These are phyloP conservation scores for Fusarium sambucinum DNA, from an alignment of 2,329 filamentous ascomycete genomes.

Conservation along the genomic window DNA sequence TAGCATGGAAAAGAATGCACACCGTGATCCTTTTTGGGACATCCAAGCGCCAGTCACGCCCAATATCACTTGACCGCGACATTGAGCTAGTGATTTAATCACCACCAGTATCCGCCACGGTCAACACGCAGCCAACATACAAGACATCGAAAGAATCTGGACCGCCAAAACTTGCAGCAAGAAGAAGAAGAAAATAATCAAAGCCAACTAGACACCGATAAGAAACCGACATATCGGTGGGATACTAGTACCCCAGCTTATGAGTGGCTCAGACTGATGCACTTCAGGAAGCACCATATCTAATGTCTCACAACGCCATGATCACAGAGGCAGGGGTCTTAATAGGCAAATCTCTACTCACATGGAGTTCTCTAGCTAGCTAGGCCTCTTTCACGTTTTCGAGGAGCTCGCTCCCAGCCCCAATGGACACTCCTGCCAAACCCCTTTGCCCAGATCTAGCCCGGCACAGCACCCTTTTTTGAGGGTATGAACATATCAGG, in stretches of 20 bases:
- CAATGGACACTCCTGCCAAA: neutral
- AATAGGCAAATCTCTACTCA: slow-evolving; percentile 6
- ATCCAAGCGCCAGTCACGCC: slow-evolving; percentile 23
- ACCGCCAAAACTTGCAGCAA: slow-evolving; percentile 9
- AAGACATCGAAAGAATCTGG: slow-evolving; percentile 35
- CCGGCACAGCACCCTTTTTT: neutral
- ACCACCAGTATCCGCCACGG: slow-evolving; percentile 27
- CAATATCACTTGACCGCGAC: slow-evolving; percentile 30
- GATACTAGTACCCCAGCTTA: slow-evolving; percentile 17
- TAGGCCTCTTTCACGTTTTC: slow-evolving; percentile 13
- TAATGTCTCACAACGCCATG: slow-evolving; percentile 37
- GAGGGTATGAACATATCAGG: slow-evolving; percentile 1
- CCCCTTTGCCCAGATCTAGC: neutral
- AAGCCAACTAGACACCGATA: slow-evolving; percentile 32
- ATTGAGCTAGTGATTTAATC: slow-evolving; percentile 32
- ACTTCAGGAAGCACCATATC: slow-evolving; percentile 17
- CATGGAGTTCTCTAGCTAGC: slow-evolving; percentile 1
- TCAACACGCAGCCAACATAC: slow-evolving; percentile 31
- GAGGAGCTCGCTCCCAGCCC: neutral
- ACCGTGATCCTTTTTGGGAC: slow-evolving; percentile 7
- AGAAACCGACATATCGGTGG: slow-evolving; percentile 20
- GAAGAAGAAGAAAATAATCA: slow-evolving; percentile 7
- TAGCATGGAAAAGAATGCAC: slow-evolving; percentile 15
- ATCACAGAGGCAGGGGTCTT: slow-evolving; percentile 20
- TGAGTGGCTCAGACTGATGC: slow-evolving; percentile 26